Evolutionary conservation across 2,329 filamentous ascomycete genomes (phyloP).

Genomic region (Fusarium verticillioides): DNA sequence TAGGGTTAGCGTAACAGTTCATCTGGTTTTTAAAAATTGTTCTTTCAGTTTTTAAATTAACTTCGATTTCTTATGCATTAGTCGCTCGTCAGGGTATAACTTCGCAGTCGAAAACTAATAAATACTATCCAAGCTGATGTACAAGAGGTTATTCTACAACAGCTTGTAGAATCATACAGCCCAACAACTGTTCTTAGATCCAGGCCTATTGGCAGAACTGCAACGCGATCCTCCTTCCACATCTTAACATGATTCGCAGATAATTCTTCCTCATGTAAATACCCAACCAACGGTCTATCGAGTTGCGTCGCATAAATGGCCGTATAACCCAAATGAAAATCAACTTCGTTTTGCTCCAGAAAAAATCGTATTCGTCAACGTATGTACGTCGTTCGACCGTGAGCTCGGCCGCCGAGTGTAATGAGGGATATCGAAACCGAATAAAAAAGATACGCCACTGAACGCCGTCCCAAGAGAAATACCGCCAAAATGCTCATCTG

Average conservation of each 20-base stretch:
- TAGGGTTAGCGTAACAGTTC: background rate
- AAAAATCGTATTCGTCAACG: conserved; percentile 44
- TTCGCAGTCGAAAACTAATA: conserved; percentile 50
- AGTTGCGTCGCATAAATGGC: conserved; percentile 15
- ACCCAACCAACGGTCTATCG: conserved; percentile 32
- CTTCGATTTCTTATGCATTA: conserved; percentile 48
- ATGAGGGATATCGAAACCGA: conserved; percentile 45
- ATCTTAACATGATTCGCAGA: conserved; percentile 35
- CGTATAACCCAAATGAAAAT: conserved; percentile 26
- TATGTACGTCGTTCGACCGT: conserved; percentile 45
- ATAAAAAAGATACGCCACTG: conserved; percentile 38
- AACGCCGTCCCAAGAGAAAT: conserved; percentile 42
- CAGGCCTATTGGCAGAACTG: conserved; percentile 31
- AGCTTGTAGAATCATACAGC: conserved; percentile 38
- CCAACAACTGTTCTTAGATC: conserved; percentile 35
- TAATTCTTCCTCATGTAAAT: conserved; percentile 39
- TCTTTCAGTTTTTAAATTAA: conserved; percentile 36
- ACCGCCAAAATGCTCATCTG: conserved; percentile 11
- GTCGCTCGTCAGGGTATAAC: conserved; percentile 52
- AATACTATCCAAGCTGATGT: conserved; percentile 43
- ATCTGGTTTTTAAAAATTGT: background rate
- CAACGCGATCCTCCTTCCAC: conserved; percentile 16
- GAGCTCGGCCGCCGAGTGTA: conserved; percentile 42
- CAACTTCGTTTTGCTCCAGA: conserved; percentile 31
- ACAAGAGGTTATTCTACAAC: conserved; percentile 17